phyloP scores from a whole-genome alignment of 1,139 yeast genomes.

The Zygoascus sp. region DNA sequence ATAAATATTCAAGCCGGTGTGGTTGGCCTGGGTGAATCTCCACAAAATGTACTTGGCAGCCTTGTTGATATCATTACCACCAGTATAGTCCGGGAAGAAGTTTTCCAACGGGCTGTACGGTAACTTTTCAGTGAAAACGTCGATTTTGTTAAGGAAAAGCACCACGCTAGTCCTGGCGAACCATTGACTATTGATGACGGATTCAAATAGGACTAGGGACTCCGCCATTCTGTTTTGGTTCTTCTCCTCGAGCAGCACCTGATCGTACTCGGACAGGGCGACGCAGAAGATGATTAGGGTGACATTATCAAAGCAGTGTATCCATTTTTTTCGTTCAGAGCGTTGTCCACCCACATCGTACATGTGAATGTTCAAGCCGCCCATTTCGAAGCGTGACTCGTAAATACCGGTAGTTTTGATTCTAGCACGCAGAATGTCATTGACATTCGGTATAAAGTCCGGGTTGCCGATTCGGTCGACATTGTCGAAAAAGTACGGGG shows the following conservation, averaged over 20 bases:
- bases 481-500: conserved; percentile 71
- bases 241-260: conserved; percentile 68
- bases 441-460: conserved; percentile 64
- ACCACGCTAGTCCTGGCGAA: conserved; percentile 82
- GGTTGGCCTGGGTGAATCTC: conserved; percentile 82
- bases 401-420: conserved; percentile 91
- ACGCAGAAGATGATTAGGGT: conserved; percentile 86
- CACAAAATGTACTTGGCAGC: conserved; percentile 93
- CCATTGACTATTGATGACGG: conserved; percentile 93
- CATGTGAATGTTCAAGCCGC: conserved; percentile 70
- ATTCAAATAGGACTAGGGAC: conserved; percentile 77
- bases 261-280: conserved; percentile 86
- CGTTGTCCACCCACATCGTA: conserved; percentile 95
- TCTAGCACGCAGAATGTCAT: conserved; percentile 81
- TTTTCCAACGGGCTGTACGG: conserved; percentile 77
- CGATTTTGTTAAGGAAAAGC: conserved; percentile 81
- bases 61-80: conserved; percentile 81
- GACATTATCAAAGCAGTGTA: conserved; percentile 90
- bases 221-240: conserved; percentile 78
- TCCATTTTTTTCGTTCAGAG: conserved; percentile 92
- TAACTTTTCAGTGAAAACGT: conserved; percentile 80
- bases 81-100: conserved; percentile 85
- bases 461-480: conserved; percentile 57
- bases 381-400: conserved; percentile 76
- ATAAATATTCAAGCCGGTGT: conserved; percentile 75